Evolutionary conservation across 768 basidiomycete species (phyloP), one percentile per base, ranked within the genome.

Genomic region (Gyrodon lividus): DNA sequence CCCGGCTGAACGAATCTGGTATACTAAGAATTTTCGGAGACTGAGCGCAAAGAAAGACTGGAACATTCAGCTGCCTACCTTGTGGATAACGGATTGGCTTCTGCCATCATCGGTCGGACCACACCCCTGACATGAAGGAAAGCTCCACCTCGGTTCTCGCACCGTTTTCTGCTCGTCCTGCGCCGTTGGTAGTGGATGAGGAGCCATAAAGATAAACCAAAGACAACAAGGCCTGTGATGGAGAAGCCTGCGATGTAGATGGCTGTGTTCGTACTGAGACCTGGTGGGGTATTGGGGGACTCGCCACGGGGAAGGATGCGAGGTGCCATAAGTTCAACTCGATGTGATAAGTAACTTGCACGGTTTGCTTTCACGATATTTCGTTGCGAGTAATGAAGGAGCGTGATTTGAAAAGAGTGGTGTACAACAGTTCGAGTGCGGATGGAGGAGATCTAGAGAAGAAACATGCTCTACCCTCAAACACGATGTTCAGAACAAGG

Each of bases 181-280:
- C 74, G 74, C 40, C 80, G 74, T 48, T 69, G 70, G 38, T 62
- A 55, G n/a, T 69, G 70, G 33, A 81, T 57, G 31, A 56, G 62
- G 5, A 83, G 57, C 79, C 79, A 84, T 23, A 71, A 10, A 39
- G 51, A 58, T 35, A 81, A 52, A 35, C 61, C 69, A 19, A 51
- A 0, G n/a, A 37, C 17, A 31, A 64, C 7, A 20, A 50, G 30
- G 12, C 50, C 59, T 0, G 39, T 61, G 10, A 56, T 42, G 4
- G 73, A 68, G 58, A 86, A 75, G 6, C 80, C 84, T 47, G 68
- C 78, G 43, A 84, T 76, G 57, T 76, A 72, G 19, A 74, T 62
- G 5, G 75, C 66, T 40, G 52, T 56, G 23, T 55, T 50, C 22
- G 54, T 54, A 34, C 41, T 35, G 60, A n/a, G 19, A 52, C 28